These are phyloP conservation scores for Lotus japonicus DNA, from an alignment of 306 rosid genomes.

Conservation along the genomic window DNA sequence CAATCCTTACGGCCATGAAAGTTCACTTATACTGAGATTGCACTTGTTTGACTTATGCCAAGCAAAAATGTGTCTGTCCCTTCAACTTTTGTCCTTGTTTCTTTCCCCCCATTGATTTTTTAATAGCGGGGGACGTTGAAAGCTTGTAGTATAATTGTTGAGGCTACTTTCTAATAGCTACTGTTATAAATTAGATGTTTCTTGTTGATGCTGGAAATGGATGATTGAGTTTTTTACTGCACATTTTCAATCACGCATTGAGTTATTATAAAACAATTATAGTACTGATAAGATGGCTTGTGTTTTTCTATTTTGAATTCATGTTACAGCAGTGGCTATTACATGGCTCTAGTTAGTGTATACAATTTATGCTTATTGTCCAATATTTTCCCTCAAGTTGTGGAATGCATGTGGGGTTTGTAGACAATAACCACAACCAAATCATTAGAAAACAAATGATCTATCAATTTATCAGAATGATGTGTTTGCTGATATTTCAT, in stretches of 20 bases:
- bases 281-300: neutral
- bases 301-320: neutral
- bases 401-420: neutral
- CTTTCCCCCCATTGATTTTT: slow-evolving; percentile 19
- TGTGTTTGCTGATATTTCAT: too few species aligned
- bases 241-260: neutral
- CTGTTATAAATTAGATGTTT: slow-evolving; percentile 15
- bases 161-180: too few species aligned
- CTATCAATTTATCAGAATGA: neutral
- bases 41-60: slow-evolving; percentile 23
- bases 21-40: slow-evolving; percentile 2
- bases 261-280: neutral
- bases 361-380: neutral
- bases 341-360: neutral
- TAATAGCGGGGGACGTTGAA: slow-evolving; percentile 25
- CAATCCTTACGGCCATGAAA: neutral
- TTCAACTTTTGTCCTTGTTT: slow-evolving; percentile 3
- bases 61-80: slow-evolving; percentile 2
- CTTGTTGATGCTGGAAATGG: slow-evolving; percentile 12
- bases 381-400: neutral
- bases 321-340: neutral
- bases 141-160: slow-evolving; percentile 28
- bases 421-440: neutral
- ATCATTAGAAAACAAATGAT: too few species aligned
- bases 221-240: neutral